Base-by-base conservation (phyloP, 2,329 filamentous ascomycete genomes). In the Colletotrichum simmondsii region DNA sequence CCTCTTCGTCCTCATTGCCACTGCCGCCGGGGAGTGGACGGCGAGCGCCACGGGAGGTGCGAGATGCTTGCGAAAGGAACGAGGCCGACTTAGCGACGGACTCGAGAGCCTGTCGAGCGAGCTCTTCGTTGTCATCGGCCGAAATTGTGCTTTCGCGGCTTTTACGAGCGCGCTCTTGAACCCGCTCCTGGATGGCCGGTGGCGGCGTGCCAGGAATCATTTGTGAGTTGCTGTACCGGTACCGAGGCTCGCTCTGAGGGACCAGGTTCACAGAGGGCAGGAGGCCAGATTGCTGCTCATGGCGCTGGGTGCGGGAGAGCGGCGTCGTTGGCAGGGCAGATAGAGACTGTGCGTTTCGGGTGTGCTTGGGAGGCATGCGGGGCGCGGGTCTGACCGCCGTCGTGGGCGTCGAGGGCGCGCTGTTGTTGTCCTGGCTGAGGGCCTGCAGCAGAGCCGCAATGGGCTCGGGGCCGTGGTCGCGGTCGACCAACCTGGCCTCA, bases 61-160 rank as follows among this genome's bases (percentile, higher is more conserved):
- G 80, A 1, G 79, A 77, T 2, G 75, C 76, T 5, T 80, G 80
- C 14, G 80, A 81, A 74, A 82, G 77, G 67, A 80, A 81, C 5
- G 81, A 78, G 71, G 75, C 24, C 14, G 82, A 83, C 19, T 83
- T 91, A 64, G 87, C 89, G 12, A 89, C 87, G 0, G 86, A 87
- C 74, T 88, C 84, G 16, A 90, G 77, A 0, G 88, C 88, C 71
- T 89, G 87, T 5, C 88, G 85, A 1, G 87, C 87, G 28, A 90
- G 83, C 77, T 90, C 88, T 76, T 87, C 90, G 63, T 88, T 89
- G 57, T 89, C 88, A 56, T 88, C 88, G 24, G 90, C 92, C 1
- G 94, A 97, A 61, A 97, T 95, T 2, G 94, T 97, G 83, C 94
- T 96, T 81, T 97, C 95, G 72, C 94, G 91, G 81, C 94, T 95